Base-by-base conservation (phyloP, 2,329 filamentous ascomycete species). In the Samsoniella hepiali region DNA sequence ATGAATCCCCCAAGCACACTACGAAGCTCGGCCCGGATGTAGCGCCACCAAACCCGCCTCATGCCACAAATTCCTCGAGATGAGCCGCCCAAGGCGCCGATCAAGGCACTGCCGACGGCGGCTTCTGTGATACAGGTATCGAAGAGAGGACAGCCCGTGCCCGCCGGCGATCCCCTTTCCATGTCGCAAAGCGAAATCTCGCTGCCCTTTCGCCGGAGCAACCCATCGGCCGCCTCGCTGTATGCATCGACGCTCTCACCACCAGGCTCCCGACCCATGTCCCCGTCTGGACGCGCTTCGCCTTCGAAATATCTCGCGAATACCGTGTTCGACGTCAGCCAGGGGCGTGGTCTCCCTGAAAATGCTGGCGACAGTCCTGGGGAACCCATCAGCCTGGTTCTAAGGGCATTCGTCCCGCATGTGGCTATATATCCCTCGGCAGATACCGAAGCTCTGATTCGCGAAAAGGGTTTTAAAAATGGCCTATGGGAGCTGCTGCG, bases 341-440 rank as follows among this genome's bases (percentile, higher is more conserved):
- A 76, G 11, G 78, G 76, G 57, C 78, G 79, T 62, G 78, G 77
- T 10, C 74, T 84, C 3, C 72, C 80, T 2, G 79, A 81, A 44
- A 75, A 72, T 45, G 74, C 74, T 1, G 77, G 76, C 11, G 79
- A 81, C 50, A 78, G 75, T 63, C 81, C 81, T 1, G 78, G 79
- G 11, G 84, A 88, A 64, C 84, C 85, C 38, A 74, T 86, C 29
- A 83, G 82, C 67, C 79, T 97, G 57, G 88, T 98, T 50, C 81
- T 96, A 61, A 88, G 89, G 64, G 89, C 93, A 2, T 97, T 97
- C 73, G 91, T 94, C 15, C 96, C 95, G 1, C 91, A 95, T 67
- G 87, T 99, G 53, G 91, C 91, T 7, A 86, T 99, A 34, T 89
- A 93, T 69, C 86, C 92, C n/a, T 97, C 94, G 15, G 79, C 84